Evolutionary conservation across 148 eudicot species (phyloP).

Genomic region (Rhododendron simsii): DNA sequence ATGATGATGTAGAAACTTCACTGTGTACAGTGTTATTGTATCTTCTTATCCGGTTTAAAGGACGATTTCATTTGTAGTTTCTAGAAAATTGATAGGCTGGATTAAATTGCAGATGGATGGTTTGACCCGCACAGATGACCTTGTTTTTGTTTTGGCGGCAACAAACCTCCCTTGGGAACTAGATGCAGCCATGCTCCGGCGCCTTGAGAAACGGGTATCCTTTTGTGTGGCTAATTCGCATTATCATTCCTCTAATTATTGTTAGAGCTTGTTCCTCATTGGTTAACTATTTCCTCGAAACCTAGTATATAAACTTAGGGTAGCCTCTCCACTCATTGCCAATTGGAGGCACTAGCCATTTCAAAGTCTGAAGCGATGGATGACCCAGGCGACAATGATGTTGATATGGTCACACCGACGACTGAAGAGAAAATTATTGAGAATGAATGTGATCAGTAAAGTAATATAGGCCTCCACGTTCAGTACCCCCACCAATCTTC

Average conservation of each 20-base stretch:
- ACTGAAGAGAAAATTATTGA: too few relatives aligned
- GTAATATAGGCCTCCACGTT: too few relatives aligned
- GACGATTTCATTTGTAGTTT: not conserved
- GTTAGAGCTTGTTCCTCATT: not conserved
- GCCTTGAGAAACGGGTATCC: slow-evolving; percentile 95
- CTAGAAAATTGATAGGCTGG: not conserved
- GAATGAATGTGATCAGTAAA: too few relatives aligned
- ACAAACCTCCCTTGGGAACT: slow-evolving; percentile 98
- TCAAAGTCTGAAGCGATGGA: too few relatives aligned
- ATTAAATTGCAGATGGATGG: slow-evolving; percentile 90
- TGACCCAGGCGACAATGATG: too few relatives aligned
- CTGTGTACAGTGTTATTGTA: not conserved
- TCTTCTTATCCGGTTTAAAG: not conserved
- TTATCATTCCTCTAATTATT: not conserved
- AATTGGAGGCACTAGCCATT: too few relatives aligned
- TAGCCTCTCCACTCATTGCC: not conserved
- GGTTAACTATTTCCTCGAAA: not conserved
- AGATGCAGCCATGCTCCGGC: slow-evolving; percentile 97
- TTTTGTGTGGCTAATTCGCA: slow-evolving; percentile 11
- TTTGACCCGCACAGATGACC: slow-evolving; percentile 82
- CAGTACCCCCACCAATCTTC: too few relatives aligned
- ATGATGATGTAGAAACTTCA: too few relatives aligned
- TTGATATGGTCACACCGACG: too few relatives aligned
- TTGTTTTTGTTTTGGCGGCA: slow-evolving; percentile 97
- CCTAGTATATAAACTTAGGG: not conserved